Percentiles rank a stretch among this genome's conserved stretches.
Evolutionary conservation across 768 basidiomycete species (phyloP).

Genomic region (Pleurotus salmoneostramineus): DNA sequence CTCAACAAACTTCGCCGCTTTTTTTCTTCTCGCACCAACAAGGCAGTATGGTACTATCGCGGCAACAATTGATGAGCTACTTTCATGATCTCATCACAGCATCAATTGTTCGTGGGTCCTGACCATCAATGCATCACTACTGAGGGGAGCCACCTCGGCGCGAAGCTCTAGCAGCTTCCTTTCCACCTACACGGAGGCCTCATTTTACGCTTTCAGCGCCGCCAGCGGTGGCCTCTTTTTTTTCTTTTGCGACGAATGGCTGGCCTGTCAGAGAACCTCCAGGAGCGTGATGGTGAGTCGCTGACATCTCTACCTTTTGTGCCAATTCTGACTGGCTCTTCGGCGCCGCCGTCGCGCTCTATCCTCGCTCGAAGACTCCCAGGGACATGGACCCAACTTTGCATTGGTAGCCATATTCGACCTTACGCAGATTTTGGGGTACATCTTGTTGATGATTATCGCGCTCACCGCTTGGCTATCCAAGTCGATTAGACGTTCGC

Average conservation of each 20-base stretch:
- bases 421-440: constrained; percentile 1
- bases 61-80: too few species aligned
- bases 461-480: not conserved
- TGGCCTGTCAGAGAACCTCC: not conserved
- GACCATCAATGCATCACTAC: too few species aligned
- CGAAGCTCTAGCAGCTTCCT: not conserved
- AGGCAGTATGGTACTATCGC: too few species aligned
- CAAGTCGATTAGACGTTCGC: not conserved
- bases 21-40: too few species aligned
- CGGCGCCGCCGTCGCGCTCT: too few species aligned
- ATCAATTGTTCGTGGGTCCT: too few species aligned
- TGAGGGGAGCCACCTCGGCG: too few species aligned
- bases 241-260: not conserved
- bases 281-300: not conserved
- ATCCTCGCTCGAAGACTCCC: not conserved
- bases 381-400: not conserved
- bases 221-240: not conserved
- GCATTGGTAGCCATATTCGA: not conserved
- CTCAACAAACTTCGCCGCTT: too few species aligned
- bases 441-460: not conserved
- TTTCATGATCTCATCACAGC: too few species aligned
- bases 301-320: not conserved
- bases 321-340: not conserved
- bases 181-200: not conserved
- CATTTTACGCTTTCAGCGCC: not conserved